Evolutionary conservation across 345 rosid genomes (phyloP).

Genomic region (Luvunga scandens): DNA sequence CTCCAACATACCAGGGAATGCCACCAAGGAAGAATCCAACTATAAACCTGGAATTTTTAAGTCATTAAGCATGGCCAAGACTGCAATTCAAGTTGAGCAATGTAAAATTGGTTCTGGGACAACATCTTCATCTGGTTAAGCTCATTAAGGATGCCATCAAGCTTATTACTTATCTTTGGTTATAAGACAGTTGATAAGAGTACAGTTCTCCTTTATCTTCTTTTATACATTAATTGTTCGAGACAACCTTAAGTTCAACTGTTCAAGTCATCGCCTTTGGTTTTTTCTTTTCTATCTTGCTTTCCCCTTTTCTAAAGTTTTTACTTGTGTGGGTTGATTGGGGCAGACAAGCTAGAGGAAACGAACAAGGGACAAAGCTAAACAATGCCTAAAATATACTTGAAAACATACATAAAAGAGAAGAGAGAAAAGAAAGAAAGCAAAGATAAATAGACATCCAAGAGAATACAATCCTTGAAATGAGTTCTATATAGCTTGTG

Average conservation of each 20-base stretch:
- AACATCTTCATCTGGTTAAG: neutral
- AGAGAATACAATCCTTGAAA: neutral
- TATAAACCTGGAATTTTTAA: constrained; percentile 49
- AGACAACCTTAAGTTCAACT: neutral
- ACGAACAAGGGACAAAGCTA: neutral
- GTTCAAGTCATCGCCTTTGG: neutral
- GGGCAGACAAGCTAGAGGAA: neutral
- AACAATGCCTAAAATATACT: neutral
- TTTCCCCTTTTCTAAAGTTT: too few relatives aligned
- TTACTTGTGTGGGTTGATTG: neutral
- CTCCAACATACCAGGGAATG: constrained; percentile 81
- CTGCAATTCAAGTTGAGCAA: neutral
- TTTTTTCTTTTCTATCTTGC: too few relatives aligned
- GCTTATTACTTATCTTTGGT: neutral
- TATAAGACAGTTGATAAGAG: neutral
- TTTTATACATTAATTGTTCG: neutral
- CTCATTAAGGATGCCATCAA: neutral
- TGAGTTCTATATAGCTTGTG: neutral
- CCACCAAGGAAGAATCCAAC: constrained; percentile 84
- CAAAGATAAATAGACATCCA: neutral
- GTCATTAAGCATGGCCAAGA: neutral
- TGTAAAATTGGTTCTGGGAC: neutral
- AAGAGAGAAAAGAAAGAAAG: neutral
- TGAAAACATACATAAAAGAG: neutral
- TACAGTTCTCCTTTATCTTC: neutral